Conservation (phyloP, 179 eudicot species). For the Amaranthus tricolor region DNA sequence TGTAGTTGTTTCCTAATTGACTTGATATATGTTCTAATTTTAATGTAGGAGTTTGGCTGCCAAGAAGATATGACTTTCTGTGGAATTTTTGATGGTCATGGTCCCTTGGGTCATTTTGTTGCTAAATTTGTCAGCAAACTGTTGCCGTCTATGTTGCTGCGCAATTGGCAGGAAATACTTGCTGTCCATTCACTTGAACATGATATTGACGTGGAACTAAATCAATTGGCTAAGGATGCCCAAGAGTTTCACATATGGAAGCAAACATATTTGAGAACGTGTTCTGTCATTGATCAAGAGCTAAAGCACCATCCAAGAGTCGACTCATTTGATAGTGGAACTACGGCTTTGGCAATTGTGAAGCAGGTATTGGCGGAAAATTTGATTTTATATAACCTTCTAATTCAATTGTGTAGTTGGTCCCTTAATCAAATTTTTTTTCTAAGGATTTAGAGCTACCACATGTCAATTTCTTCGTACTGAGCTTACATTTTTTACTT, state of each 20-base stretch:
- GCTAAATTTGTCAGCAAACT: slow-evolving; percentile 58
- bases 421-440: background rate
- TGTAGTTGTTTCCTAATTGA: background rate
- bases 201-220: slow-evolving; percentile 23
- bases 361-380: slow-evolving; percentile 50
- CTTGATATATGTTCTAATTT: background rate
- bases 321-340: slow-evolving; percentile 70
- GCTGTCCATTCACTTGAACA: slow-evolving; percentile 29
- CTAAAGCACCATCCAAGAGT: slow-evolving; percentile 47
- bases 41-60: slow-evolving; percentile 58
- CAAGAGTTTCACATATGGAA: slow-evolving; percentile 55
- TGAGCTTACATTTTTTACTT: background rate
- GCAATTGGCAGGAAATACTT: slow-evolving; percentile 62
- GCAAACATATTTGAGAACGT: slow-evolving; percentile 53
- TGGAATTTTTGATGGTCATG: slow-evolving; percentile 88
- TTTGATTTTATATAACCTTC: background rate
- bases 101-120: slow-evolving; percentile 80
- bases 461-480: background rate
- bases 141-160: slow-evolving; percentile 59
- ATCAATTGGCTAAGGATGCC: slow-evolving; percentile 22
- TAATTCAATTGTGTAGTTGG: background rate
- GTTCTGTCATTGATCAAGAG: slow-evolving; percentile 60
- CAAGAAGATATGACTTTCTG: slow-evolving; percentile 73
- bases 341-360: slow-evolving; percentile 67
- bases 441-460: background rate